These are phyloP conservation scores for Podospora comata DNA, from an alignment of 495 filamentous ascomycete species.

Conservation along the genomic window DNA sequence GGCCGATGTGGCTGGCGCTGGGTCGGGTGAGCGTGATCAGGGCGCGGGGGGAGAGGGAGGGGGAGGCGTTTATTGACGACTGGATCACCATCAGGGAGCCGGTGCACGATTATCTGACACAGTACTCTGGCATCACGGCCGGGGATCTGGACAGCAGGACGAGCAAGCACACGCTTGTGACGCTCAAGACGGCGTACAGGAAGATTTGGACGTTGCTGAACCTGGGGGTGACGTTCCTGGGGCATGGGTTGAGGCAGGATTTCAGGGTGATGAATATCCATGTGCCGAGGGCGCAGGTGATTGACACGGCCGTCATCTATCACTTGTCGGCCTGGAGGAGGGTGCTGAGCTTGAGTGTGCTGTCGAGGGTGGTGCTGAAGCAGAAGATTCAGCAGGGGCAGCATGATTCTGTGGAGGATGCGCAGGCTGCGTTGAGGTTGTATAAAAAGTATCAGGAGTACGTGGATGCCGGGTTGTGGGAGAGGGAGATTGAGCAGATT, in stretches of 20 bases:
- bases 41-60: slow-evolving; percentile 69
- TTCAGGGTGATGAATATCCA: slow-evolving; percentile 98
- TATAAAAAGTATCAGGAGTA: slow-evolving; percentile 91
- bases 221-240: slow-evolving; percentile 88
- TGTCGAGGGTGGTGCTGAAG: slow-evolving; percentile 82
- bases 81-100: slow-evolving; percentile 88
- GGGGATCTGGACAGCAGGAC: slow-evolving; percentile 74
- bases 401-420: slow-evolving; percentile 94
- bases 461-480: slow-evolving; percentile 74
- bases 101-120: slow-evolving; percentile 94
- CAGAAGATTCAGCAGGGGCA: slow-evolving; percentile 86
- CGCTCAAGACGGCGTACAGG: slow-evolving; percentile 91
- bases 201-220: slow-evolving; percentile 97
- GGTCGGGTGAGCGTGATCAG: slow-evolving; percentile 86
- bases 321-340: slow-evolving; percentile 65
- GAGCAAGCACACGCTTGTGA: slow-evolving; percentile 75
- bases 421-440: slow-evolving; percentile 79
- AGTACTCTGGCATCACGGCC: slow-evolving; percentile 82
- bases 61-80: slow-evolving; percentile 90
- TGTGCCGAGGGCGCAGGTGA: slow-evolving; percentile 83
- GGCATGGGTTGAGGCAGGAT: slow-evolving; percentile 87
- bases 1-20: slow-evolving; percentile 78
- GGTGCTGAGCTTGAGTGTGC: slow-evolving; percentile 79
- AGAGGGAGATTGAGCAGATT: slow-evolving; percentile 74
- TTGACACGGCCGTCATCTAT: slow-evolving; percentile 89